Base-by-base conservation (phyloP, 192 early-diverging fungal species). In the Backusella mclennaniae region DNA sequence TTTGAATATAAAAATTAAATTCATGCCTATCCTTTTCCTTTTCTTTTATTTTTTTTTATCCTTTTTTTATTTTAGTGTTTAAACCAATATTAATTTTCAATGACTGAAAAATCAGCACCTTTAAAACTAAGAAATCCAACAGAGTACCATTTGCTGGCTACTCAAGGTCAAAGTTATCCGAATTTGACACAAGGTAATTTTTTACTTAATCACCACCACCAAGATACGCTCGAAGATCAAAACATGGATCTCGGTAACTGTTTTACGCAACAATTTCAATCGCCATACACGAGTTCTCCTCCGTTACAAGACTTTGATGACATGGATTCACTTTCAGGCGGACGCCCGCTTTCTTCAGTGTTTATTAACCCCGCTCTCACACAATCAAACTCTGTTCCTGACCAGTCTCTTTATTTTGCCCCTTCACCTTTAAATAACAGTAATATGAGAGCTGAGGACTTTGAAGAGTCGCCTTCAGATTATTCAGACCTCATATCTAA, bases 121-220 rank as follows among this genome's bases (percentile, higher is more conserved):
- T 46, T 75, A 12, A 79, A 79, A 67, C 53, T 79, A 74, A 63
- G 71, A 33, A 69, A 79, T 29, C 78, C 78, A 9, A 79, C 78
- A 5, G 73, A 75, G 17, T 79, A 79, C 29, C 78, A 79, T 76
- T 23, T 70, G 19, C 49, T 69, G 23, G 77, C 44, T n/a, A 66
- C 36, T 44, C 59, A 75, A 23, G 14, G 41, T 6, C 56, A 59
- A 59, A 8, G 56, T 59, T 59, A 59, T 26, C 23, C 23, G 23
- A 59, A 26, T 26, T 12, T 23, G 11, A 26, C 56, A 9, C 56
- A 59, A 59, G 56, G 56, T 59, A 59, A 29, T 3, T 59, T 59
- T 59, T 59, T 59, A 59, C 56, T 59, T 21, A 59, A 59, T 59
- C 38, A 59, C 7, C 29, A 70, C 35, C 41, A 46, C 17, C 56